A percentile compares a stretch with the other conserved stretches of the same genome.
These are phyloP conservation scores for Penicillium steckii DNA, from an alignment of 495 filamentous ascomycete species.

Conservation along the genomic window DNA sequence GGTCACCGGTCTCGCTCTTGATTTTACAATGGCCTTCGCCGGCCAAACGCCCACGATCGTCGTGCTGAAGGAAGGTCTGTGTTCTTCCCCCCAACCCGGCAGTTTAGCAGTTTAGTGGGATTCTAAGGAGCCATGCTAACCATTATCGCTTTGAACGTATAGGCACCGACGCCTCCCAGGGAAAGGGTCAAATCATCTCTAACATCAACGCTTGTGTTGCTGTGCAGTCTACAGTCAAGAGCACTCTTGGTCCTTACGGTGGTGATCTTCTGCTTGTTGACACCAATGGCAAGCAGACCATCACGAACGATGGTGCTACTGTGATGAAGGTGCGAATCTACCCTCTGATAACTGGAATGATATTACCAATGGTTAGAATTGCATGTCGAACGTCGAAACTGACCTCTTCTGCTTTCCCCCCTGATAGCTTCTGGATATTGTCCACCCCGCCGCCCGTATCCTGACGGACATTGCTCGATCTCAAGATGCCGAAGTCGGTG, in stretches of 20 bases:
- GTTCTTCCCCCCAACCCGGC: conserved; percentile 29
- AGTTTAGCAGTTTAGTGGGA: conserved; percentile 30
- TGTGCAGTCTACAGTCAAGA: conserved; percentile 94
- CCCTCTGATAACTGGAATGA: not conserved
- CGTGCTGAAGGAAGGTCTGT: conserved; percentile 93
- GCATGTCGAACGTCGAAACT: conserved; percentile 10
- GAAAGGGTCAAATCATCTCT: conserved; percentile 93
- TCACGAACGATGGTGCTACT: conserved; percentile 98
- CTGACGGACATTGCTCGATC: conserved; percentile 97
- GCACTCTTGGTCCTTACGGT: conserved; percentile 95
- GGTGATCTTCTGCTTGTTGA: conserved; percentile 96
- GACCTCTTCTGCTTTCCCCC: conserved; percentile 6
- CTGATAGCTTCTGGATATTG: conserved; percentile 91
- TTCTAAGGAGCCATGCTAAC: conserved; percentile 19
- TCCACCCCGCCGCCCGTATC: conserved; percentile 96
- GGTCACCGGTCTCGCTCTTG: conserved; percentile 17
- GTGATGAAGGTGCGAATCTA: conserved; percentile 85
- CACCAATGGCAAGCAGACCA: conserved; percentile 90
- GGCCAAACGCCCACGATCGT: conserved; percentile 98
- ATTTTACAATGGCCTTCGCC: conserved; percentile 81
- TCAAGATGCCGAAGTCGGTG: conserved; percentile 98
- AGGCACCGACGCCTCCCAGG: conserved; percentile 97
- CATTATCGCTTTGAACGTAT: conserved; percentile 17
- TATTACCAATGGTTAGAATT: too few species aligned
- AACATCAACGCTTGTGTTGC: conserved; percentile 98